Evolutionary conservation across 208 protist genomes (phyloP), one percentile per base, ranked within the genome.

Genomic region (Crithidia acanthocephali): DNA sequence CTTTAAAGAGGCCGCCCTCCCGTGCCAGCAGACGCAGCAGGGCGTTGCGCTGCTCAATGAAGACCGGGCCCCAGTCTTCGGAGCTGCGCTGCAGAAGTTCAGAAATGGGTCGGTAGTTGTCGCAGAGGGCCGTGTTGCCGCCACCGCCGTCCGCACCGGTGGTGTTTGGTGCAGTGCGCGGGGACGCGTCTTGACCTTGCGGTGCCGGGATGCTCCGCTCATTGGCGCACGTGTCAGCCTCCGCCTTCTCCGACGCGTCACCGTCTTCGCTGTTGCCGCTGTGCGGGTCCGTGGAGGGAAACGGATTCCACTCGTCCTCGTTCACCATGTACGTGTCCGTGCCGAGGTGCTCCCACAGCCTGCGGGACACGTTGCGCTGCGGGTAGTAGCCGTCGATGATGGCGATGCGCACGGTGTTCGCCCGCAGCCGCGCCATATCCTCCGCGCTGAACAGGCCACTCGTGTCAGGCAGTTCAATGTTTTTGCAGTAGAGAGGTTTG

Each of bases 341-440:
- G 22, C 69, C 71, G 2, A 51, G 3, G 53, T 56, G 60, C 18
- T 35, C 28, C 53, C 59, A 69, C 60, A 57, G 10, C n/a, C 23
- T 32, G 16, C 25, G 61, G 6, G 62, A 65, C 16, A 72, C 37
- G 51, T 80, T 74, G 13, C 72, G 68, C 32, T 42, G 11, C 0
- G 79, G 79, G 64, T 79, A 79, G 58, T 74, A 83, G 18, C 60
- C 73, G 45, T 83, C 79, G 30, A 83, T 62, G 53, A 83, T 45
- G 45, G 61, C 73, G 37, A 83, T 59, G 28, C 62, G 66, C 56
- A 72, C 79, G 1, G 25, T 44, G 57, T 83, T 69, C 5, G 48
- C 25, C 51, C 71, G 67, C 27, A 79, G 33, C 1, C 37, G 65
- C 28, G 42, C 60, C 25, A 63, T 25, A 20, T 79, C 72, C 20